Evolutionary conservation across 1,139 yeast genomes (phyloP).

Genomic region (Sugiyamaella japonica): DNA sequence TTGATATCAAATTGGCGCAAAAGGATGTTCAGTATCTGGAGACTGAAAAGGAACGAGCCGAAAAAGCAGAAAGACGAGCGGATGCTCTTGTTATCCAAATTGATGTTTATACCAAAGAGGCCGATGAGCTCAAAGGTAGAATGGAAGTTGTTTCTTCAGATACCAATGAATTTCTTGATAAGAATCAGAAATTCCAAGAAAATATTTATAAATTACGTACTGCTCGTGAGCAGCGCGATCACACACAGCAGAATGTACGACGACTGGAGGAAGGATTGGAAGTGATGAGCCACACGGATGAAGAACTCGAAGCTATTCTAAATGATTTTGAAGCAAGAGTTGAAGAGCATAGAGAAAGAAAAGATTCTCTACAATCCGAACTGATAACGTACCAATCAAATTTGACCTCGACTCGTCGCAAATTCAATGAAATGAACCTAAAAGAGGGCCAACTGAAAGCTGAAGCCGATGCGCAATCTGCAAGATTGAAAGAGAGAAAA

Average conservation of each 20-base stretch:
- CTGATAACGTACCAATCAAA: background rate
- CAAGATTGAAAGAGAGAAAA: slow-evolving; percentile 10
- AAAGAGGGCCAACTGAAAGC: slow-evolving; percentile 61
- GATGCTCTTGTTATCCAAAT: slow-evolving; percentile 48
- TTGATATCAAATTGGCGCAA: slow-evolving; percentile 71
- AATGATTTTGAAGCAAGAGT: slow-evolving; percentile 55
- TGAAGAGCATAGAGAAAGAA: slow-evolving; percentile 41
- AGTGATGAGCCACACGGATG: slow-evolving; percentile 51
- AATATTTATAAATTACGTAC: slow-evolving; percentile 65
- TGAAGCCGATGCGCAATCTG: slow-evolving; percentile 44
- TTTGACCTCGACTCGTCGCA: background rate
- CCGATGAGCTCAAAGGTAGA: slow-evolving; percentile 50
- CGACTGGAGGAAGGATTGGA: slow-evolving; percentile 51
- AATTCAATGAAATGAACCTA: slow-evolving; percentile 45
- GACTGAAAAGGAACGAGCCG: slow-evolving; percentile 72
- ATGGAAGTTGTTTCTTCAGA: slow-evolving; percentile 57
- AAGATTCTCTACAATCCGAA: slow-evolving; percentile 9
- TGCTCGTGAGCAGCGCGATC: slow-evolving; percentile 40
- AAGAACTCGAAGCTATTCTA: slow-evolving; percentile 51
- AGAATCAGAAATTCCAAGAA: slow-evolving; percentile 81
- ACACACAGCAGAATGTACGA: slow-evolving; percentile 51
- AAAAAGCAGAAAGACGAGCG: slow-evolving; percentile 54
- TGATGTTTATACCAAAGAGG: slow-evolving; percentile 50
- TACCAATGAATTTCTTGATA: slow-evolving; percentile 64
- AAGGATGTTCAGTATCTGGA: slow-evolving; percentile 76